Conservation (phyloP, 75 land plant species). For the Pseudotsuga menziesii region DNA sequence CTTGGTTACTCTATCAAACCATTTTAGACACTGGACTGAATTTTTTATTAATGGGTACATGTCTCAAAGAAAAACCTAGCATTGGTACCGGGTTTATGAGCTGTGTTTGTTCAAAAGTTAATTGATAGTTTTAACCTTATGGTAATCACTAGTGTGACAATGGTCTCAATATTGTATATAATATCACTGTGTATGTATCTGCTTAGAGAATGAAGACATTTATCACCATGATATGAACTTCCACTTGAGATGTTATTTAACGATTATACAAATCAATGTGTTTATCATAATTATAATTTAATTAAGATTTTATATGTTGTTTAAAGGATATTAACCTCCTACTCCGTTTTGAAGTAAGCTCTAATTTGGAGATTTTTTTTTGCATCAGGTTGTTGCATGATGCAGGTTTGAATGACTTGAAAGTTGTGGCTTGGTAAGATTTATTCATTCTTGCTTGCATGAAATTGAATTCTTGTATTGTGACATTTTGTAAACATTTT, state of each 20-base stretch:
- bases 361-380: constrained; percentile 3
- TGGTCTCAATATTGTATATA: background rate
- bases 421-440: constrained; percentile 62
- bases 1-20: too few relatives aligned
- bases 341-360: background rate
- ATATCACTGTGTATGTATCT: background rate
- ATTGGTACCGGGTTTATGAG: background rate
- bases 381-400: constrained; percentile 79
- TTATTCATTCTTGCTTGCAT: background rate
- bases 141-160: background rate
- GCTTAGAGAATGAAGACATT: background rate
- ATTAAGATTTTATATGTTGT: background rate
- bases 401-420: constrained; percentile 67
- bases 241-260: background rate
- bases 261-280: too few relatives aligned
- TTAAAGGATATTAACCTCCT: background rate
- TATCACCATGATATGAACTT: background rate
- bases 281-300: background rate
- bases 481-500: too few relatives aligned
- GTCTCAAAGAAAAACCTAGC: background rate
- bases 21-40: too few relatives aligned
- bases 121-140: background rate
- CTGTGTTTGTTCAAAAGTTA: background rate
- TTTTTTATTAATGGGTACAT: too few relatives aligned
- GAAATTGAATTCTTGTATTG: too few relatives aligned